These are phyloP conservation scores for Pichia eremophila DNA, from an alignment of 805 yeast species.

Conservation along the genomic window DNA sequence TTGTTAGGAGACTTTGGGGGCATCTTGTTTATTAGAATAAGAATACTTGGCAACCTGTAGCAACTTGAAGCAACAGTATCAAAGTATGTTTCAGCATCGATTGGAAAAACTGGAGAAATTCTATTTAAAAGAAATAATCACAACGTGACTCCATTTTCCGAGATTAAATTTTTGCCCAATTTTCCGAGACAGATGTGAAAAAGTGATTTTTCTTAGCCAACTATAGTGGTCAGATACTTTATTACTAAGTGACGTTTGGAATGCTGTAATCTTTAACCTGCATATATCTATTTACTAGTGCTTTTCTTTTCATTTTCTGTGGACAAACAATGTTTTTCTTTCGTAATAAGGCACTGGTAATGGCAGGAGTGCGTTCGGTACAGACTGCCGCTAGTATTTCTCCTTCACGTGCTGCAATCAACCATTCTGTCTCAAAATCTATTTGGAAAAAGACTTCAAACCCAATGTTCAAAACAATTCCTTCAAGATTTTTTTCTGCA, in stretches of 20 bases:
- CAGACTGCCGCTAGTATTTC: background rate
- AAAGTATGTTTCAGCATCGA: too few relatives aligned
- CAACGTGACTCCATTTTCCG: too few relatives aligned
- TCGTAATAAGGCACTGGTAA: background rate
- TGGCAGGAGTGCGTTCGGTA: background rate
- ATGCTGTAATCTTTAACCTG: too few relatives aligned
- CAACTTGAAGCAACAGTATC: background rate
- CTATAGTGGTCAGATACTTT: background rate
- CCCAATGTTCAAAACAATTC: background rate
- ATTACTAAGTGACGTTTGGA: background rate
- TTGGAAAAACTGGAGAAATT: too few relatives aligned
- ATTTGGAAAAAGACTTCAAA: background rate
- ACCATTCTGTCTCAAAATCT: background rate
- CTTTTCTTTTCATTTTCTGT: too few relatives aligned
- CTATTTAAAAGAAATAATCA: too few relatives aligned
- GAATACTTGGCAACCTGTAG: too few relatives aligned
- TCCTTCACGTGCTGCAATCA: background rate
- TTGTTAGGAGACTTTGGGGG: background rate
- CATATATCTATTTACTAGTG: too few relatives aligned
- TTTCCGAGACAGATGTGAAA: too few relatives aligned
- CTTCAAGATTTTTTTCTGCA: background rate
- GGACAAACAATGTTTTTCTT: background rate
- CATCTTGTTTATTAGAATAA: background rate
- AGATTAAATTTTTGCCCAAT: too few relatives aligned
- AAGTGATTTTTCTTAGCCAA: background rate